Base-by-base conservation (phyloP, 164 flowering plant species). In the Stephania yunnanensis region DNA sequence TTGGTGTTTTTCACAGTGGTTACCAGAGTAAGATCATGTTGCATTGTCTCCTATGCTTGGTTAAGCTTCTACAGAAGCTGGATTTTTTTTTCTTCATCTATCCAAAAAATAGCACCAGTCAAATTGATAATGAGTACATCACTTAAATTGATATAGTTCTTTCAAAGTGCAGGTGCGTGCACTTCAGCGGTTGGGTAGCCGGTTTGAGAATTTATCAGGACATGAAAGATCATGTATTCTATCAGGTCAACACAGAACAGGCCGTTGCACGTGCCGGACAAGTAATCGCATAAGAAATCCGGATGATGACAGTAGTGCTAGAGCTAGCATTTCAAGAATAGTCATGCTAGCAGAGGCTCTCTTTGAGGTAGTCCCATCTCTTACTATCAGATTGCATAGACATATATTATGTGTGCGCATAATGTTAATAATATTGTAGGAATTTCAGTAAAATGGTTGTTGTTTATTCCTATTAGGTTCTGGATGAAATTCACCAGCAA, bases 401-500 rank as follows among this genome's bases (percentile, higher is more conserved):
- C 66, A 61, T n/a, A 17, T 19, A 61, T n/a, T n/a, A 19, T 25
- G 7, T 10, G 9, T 8, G 20, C 66, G 20, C 22, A 61, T 44
- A 3, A n/a, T 44, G 30, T 36, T 36, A 36, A 36, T 36, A 1
- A 4, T 52, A 44, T 29, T 15, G 30, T 31, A 76, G 63, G 46
- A 31, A 71, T 36, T 36, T 1, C 42, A 58, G 71, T 80, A 81
- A 74, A 84, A 81, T 64, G 45, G 69, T 70, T 42, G 75, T 15
- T 50, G 50, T n/a, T 25, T 82, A 46, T 81, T 68, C 74, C 79
- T 79, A 80, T 83, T 81, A 94, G 98, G 98, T 94, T 87, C 87
- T 94, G 84, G 98, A 94, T 90, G 98, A 94, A 89, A 94, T 94
- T 87, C 98, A 94, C 87, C 98, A 94, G 93, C 98, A 94, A 85